A percentile compares a stretch with the other conserved stretches of the same genome.
phyloP scores from a whole-genome alignment of 306 rosid species.

The Boehmeria nivea region DNA sequence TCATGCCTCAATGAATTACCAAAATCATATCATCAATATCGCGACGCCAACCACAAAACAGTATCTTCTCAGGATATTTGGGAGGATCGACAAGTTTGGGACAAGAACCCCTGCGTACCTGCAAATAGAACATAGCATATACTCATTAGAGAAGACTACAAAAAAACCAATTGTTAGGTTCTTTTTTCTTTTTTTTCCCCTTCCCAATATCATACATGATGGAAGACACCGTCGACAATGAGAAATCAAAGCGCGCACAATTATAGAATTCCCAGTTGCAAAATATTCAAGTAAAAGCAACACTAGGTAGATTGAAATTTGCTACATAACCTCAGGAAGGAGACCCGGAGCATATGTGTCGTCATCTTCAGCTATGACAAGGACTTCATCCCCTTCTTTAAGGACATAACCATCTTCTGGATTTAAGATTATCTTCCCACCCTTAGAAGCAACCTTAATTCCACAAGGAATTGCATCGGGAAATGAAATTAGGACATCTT shows the following conservation, averaged over 20 bases:
- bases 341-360: conserved; percentile 85
- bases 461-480: conserved; percentile 98
- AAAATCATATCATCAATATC: conserved; percentile 95
- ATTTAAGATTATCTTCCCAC: conserved; percentile 73
- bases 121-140: conserved; percentile 29
- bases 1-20: conserved; percentile 54
- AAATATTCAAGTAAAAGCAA: not conserved
- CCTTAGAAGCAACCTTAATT: conserved; percentile 80
- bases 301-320: not conserved
- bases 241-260: not conserved
- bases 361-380: conserved; percentile 97
- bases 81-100: conserved; percentile 65
- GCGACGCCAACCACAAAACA: conserved; percentile 99
- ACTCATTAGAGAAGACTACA: not conserved
- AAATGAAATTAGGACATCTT: conserved; percentile 72
- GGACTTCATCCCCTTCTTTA: conserved; percentile 85
- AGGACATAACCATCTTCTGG: conserved; percentile 79
- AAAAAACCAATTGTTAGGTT: too few relatives aligned
- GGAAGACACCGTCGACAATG: too few relatives aligned
- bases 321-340: conserved; percentile 71
- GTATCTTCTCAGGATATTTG: conserved; percentile 80
- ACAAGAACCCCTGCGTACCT: conserved; percentile 54
- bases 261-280: not conserved
- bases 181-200: not conserved
- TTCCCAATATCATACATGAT: not conserved